These are phyloP conservation scores for Lactarius akahatsu DNA, from an alignment of 768 basidiomycete species.

Conservation along the genomic window DNA sequence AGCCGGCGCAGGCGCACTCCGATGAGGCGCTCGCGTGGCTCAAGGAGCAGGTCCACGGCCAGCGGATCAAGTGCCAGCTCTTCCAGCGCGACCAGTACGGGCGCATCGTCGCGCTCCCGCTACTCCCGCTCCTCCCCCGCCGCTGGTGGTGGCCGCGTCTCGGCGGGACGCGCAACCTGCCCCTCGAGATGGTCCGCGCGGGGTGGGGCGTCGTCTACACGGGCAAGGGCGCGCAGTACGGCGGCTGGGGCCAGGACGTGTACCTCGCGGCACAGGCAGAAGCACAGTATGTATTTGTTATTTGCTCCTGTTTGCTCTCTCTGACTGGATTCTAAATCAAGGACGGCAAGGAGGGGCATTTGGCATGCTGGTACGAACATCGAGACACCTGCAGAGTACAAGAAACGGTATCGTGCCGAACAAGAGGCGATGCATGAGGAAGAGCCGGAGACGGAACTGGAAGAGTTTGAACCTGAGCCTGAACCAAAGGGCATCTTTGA, in stretches of 20 bases:
- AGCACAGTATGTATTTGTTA: conserved; percentile 58
- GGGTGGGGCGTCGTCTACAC: conserved; percentile 79
- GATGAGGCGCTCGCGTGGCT: conserved; percentile 78
- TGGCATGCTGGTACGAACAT: conserved; percentile 38
- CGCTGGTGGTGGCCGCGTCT: conserved; percentile 54
- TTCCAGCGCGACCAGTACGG: conserved; percentile 79
- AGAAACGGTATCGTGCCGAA: conserved; percentile 35
- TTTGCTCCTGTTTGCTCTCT: conserved; percentile 1
- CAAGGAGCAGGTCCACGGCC: conserved; percentile 52
- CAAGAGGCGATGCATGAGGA: not conserved
- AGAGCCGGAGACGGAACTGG: not conserved
- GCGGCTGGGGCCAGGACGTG: conserved; percentile 59
- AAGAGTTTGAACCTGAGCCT: not conserved
- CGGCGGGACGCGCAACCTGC: conserved; percentile 38
- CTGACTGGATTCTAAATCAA: not conserved
- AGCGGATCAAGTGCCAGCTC: conserved; percentile 67
- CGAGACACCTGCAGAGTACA: conserved; percentile 48
- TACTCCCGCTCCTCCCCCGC: conserved; percentile 41
- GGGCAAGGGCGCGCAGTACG: conserved; percentile 79
- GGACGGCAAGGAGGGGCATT: conserved; percentile 39
- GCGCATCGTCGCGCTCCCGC: conserved; percentile 72
- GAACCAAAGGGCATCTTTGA: not conserved
- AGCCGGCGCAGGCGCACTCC: conserved; percentile 69
- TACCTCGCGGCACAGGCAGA: conserved; percentile 61
- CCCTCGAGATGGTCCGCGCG: conserved; percentile 73